phyloP scores from a whole-genome alignment of 2,329 filamentous ascomycete genomes.

The Sclerotinia nivalis region DNA sequence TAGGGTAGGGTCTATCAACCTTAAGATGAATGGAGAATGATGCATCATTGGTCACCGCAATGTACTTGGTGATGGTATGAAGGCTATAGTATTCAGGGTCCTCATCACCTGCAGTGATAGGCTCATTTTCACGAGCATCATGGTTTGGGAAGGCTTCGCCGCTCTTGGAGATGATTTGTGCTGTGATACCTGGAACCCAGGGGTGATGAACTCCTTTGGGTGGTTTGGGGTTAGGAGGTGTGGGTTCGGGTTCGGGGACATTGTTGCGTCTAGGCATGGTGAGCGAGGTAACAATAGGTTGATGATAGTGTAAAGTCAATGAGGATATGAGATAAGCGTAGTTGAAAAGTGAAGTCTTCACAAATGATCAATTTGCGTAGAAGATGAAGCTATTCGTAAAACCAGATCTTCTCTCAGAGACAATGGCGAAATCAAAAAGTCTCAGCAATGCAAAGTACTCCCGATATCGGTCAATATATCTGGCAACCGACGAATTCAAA shows the following conservation, averaged over 20 bases:
- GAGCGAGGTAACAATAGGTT: background rate
- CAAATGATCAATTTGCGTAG: background rate
- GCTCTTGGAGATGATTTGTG: background rate
- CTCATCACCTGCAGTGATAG: background rate
- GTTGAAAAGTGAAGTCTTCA: background rate
- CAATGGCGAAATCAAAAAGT: background rate
- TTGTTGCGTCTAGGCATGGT: background rate
- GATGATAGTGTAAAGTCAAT: background rate
- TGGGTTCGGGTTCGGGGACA: background rate
- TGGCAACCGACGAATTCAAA: background rate
- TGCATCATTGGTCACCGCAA: background rate
- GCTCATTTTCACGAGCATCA: background rate
- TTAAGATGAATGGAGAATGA: constrained; percentile 9
- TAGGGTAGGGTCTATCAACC: constrained; percentile 7
- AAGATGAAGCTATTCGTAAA: no score
- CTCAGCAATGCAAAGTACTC: background rate
- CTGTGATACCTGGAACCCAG: constrained; percentile 1
- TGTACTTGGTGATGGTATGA: background rate
- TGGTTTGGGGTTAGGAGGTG: background rate
- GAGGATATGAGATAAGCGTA: background rate
- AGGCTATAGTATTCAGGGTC: background rate
- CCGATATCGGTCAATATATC: background rate
- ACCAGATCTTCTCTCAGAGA: background rate
- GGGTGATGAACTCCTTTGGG: background rate
- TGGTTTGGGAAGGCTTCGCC: background rate